Base-by-base conservation (phyloP, 345 rosid genomes). In the Salix viminalis region DNA sequence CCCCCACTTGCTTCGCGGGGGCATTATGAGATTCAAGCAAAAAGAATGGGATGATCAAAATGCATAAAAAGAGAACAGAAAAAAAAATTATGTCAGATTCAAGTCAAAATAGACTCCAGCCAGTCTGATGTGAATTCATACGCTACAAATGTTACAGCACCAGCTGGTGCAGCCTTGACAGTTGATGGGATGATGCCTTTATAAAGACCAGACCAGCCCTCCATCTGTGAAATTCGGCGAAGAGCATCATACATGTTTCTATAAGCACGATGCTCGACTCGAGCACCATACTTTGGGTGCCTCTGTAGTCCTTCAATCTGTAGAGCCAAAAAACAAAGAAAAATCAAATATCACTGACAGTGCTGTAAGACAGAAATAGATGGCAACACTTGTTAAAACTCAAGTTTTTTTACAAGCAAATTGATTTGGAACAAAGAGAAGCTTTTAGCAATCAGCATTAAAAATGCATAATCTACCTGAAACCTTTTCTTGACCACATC, bases 91-190 rank as follows among this genome's bases (percentile, higher is more conserved):
- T 60, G 64, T 32, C 48, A 81, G 70, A 73, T 71, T 84, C 83
- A 91, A 79, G 85, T 85, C 80, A 71, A 79, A 77, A 78, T 50
- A n/a, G 97, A 89, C 73, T 93, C 95, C 77, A 96, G 84, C 97
- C 92, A 94, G 77, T 93, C 97, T 12, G 96, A 92, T 26, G 89
- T 77, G 21, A 80, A 79, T 84, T 96, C 98, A 50, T 85, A 93
- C 68, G 91, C 95, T 76, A 96, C 92, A 72, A 96, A 96, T 60
- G 99, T 96, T 46, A 96, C 97, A 50, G 99, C 99, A 71, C 97
- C 93, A 50, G 98, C 99, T 30, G 99, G 98, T 67, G 99, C 99
- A 76, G 99, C 99, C 88, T 96, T 96, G 76, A 93, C 79, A 14
- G 95, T 92, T 67, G 99, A 96, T 18, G 98, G 99, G 36, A 93